Conservation (phyloP, 177 flowering plant genomes). For the Vitis hybrid region DNA sequence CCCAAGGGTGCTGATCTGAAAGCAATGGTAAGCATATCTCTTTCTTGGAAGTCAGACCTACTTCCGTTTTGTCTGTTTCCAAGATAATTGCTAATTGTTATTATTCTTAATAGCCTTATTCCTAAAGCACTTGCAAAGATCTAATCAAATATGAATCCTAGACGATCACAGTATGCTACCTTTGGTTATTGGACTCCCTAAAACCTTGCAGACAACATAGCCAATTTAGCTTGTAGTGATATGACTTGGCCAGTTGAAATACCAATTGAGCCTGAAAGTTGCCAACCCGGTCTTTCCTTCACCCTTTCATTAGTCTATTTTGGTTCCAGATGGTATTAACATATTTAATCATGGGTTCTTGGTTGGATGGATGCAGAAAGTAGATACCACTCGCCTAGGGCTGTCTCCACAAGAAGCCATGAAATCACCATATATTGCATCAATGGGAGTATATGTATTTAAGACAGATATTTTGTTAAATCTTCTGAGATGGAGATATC, state of each 20-base stretch:
- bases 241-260: too few relatives aligned
- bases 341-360: neutral
- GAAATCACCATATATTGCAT: constrained; percentile 81
- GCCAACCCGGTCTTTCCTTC: too few relatives aligned
- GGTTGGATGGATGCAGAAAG: constrained; percentile 52
- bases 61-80: neutral
- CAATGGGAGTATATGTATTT: constrained; percentile 95
- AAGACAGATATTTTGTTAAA: constrained; percentile 70
- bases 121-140: too few relatives aligned
- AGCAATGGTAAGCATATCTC: constrained; percentile 58
- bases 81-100: neutral
- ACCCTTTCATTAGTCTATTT: too few relatives aligned
- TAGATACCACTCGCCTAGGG: constrained; percentile 73
- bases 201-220: too few relatives aligned
- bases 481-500: constrained; percentile 79
- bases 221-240: too few relatives aligned
- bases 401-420: constrained; percentile 67
- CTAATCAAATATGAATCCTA: too few relatives aligned
- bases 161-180: too few relatives aligned
- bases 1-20: constrained; percentile 68
- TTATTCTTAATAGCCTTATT: too few relatives aligned
- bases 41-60: neutral
- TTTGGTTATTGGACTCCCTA: too few relatives aligned
- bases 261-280: too few relatives aligned
- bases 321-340: too few relatives aligned